Base-by-base conservation (phyloP, 805 yeast genomes). In the Candida railenensis region DNA sequence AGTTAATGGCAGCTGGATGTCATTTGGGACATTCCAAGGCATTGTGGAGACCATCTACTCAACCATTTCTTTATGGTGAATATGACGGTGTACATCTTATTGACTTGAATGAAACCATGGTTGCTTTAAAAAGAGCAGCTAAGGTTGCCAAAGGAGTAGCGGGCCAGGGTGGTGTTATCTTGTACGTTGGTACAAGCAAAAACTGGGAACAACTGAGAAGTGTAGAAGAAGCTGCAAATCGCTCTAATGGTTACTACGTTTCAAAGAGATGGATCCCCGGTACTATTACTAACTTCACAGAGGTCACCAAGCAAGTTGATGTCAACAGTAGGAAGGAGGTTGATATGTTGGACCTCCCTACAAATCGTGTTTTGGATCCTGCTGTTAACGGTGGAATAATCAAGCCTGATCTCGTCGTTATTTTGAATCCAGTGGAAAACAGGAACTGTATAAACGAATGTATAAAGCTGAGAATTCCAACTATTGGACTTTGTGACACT, bases 191-290 rank as follows among this genome's bases (percentile, higher is more conserved):
- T 21, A 85, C 96, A 8, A 76, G 86, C 46, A 81, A 82, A 43
- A 91, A 89, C 45, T 57, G 65, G 63, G 72, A 67, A 45, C 94
- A 88, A 58, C 80, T 80, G 50, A 76, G 85, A 46, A 77, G 89
- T 1, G 80, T 94, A 41, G 84, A 83, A 58, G 81, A 77, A 49
- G 96, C 96, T 9, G 96, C 98, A 1, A 69, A 73, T 40, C 78
- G 95, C 54, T 73, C 83, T 46, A 76, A 81, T 48, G 97, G 96
- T 14, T 89, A 82, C 67, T 90, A 85, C 60, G 91, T 94, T 18
- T 75, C 86, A 19, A 77, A 82, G 40, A 82, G 90, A 61, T 94
- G 99, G 99, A 80, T 88, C 49, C 97, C 97, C 2, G 99, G 99
- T 53, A 87, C 95, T 20, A 76, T 94, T 54, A 89, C 98, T 39